A percentile compares a stretch with the other conserved stretches of the same genome.
phyloP scores from a whole-genome alignment of 1,139 yeast species.

The Blastobotrys proliferans region DNA sequence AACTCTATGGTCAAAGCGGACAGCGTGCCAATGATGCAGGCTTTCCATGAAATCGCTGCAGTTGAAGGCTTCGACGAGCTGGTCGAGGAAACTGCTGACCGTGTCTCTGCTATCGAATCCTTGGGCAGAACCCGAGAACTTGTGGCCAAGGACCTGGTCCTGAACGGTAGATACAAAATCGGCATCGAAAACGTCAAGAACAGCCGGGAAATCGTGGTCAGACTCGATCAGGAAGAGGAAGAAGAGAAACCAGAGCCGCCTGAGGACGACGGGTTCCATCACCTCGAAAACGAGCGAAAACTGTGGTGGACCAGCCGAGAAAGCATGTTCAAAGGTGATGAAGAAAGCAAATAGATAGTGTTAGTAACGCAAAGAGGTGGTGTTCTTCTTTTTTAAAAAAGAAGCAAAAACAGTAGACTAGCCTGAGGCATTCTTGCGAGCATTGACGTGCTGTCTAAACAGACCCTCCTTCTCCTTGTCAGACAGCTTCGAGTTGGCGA shows the following conservation, averaged over 20 bases:
- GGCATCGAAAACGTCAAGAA: conserved; percentile 13
- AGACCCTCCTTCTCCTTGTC: conserved; percentile 30
- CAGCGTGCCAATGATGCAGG: conserved; percentile 86
- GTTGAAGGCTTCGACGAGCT: conserved; percentile 69
- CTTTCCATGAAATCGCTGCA: conserved; percentile 71
- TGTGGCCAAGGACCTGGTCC: conserved; percentile 64
- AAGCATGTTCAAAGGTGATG: neutral
- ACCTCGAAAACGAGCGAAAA: conserved; percentile 17
- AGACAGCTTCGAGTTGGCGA: conserved; percentile 31
- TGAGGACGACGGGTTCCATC: conserved; percentile 20
- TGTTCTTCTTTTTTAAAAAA: too few relatives aligned
- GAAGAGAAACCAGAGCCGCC: conserved; percentile 26
- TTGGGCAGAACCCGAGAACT: conserved; percentile 77
- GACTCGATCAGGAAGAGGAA: conserved; percentile 25
- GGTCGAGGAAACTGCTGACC: conserved; percentile 62
- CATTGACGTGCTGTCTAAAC: conserved; percentile 16
- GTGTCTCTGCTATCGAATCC: conserved; percentile 74
- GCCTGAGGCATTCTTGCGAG: too few relatives aligned
- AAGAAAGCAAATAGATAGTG: neutral
- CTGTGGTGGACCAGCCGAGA: conserved; percentile 24
- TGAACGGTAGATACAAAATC: conserved; percentile 41
- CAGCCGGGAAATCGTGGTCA: conserved; percentile 19
- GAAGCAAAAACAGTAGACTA: too few relatives aligned
- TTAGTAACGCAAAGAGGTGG: too few relatives aligned
- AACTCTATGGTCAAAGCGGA: conserved; percentile 70